phyloP scores from a whole-genome alignment of 148 eudicot genomes.

The Camellia sinensis region DNA sequence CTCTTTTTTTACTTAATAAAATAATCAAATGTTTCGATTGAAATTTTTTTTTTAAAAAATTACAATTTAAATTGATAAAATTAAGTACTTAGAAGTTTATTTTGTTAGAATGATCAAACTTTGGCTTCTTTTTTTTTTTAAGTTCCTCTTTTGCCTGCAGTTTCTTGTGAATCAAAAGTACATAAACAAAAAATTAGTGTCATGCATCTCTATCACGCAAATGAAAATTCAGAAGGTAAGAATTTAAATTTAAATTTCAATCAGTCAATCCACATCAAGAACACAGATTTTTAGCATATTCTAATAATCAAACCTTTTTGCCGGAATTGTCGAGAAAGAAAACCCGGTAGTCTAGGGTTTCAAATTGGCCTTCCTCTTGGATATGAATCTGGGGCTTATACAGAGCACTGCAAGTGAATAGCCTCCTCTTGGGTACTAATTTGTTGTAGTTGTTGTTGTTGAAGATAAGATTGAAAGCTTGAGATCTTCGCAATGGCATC shows the following conservation, averaged over 20 bases:
- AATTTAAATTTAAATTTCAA: neutral
- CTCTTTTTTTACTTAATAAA: too few species aligned
- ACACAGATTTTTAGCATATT: neutral
- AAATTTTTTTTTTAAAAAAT: too few species aligned
- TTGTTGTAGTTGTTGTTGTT: constrained; percentile 22
- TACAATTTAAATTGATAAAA: too few species aligned
- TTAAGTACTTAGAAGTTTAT: too few species aligned
- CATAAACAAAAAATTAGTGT: neutral
- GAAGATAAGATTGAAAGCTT: constrained; percentile 33
- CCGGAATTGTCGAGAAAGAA: constrained; percentile 71
- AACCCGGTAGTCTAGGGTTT: constrained; percentile 80
- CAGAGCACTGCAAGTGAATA: constrained; percentile 59
- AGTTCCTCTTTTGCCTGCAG: neutral
- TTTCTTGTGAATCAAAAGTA: neutral
- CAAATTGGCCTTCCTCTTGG: constrained; percentile 58
- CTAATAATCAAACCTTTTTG: constrained; percentile 48
- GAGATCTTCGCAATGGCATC: constrained; percentile 20
- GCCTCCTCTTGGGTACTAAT: constrained; percentile 35
- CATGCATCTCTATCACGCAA: neutral
- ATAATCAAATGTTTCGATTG: too few species aligned
- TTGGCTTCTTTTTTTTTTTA: too few species aligned
- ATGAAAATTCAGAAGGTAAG: neutral
- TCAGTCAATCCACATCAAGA: neutral
- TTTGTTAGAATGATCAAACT: too few species aligned
- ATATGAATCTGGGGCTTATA: constrained; percentile 44